phyloP scores from a whole-genome alignment of 2,329 filamentous ascomycete genomes.

The Sphaerostilbella broomeana region DNA sequence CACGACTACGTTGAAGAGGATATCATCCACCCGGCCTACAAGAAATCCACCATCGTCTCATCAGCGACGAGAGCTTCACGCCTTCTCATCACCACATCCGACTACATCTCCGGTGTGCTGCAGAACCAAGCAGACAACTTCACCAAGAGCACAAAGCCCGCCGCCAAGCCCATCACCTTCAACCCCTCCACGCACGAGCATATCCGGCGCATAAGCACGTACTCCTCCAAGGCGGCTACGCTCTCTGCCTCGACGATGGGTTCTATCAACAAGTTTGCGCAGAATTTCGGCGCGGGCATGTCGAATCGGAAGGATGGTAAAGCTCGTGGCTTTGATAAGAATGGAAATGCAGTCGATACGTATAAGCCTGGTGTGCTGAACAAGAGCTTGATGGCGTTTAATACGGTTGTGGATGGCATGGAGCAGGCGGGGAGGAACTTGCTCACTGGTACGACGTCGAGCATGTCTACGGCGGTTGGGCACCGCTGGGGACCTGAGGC shows the following conservation, averaged over 20 bases:
- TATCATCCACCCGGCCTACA: conserved; percentile 84
- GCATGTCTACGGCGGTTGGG: conserved; percentile 80
- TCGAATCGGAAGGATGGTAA: conserved; percentile 47
- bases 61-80: conserved; percentile 84
- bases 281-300: conserved; percentile 76
- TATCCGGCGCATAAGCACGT: conserved; percentile 82
- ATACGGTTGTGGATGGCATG: conserved; percentile 87
- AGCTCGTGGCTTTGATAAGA: conserved; percentile 57
- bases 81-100: conserved; percentile 82
- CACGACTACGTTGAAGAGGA: conserved; percentile 68
- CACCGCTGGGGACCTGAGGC: conserved; percentile 87
- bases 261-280: conserved; percentile 73
- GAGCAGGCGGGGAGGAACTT: conserved; percentile 79
- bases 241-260: conserved; percentile 83
- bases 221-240: conserved; percentile 71
- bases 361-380: conserved; percentile 93
- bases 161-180: conserved; percentile 78
- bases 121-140: conserved; percentile 73
- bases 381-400: conserved; percentile 94
- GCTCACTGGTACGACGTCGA: conserved; percentile 64
- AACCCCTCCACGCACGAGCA: conserved; percentile 75
- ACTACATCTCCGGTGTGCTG: conserved; percentile 70
- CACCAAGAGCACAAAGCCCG: conserved; percentile 71
- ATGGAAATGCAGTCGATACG: conserved; percentile 55
- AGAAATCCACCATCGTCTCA: conserved; percentile 77